Evolutionary conservation across 2,329 filamentous ascomycete genomes (phyloP).

Genomic region (Zymoseptoria ardabiliae): DNA sequence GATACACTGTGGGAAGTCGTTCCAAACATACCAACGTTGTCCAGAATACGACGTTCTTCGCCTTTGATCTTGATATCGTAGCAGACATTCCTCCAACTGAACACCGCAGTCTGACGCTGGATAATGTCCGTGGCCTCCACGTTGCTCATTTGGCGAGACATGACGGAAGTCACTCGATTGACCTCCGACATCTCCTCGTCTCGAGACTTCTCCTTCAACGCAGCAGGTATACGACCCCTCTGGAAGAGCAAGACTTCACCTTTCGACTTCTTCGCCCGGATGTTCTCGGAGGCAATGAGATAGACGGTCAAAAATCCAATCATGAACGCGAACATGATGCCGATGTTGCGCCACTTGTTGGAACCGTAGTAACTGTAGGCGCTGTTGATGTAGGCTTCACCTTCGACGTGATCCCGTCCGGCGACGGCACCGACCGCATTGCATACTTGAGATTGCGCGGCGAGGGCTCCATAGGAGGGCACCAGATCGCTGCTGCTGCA

Average conservation of each 20-base stretch:
- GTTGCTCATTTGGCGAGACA: conserved; percentile 31
- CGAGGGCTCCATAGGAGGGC: conserved; percentile 35
- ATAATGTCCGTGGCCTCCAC: conserved; percentile 39
- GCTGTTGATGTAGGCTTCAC: conserved; percentile 30
- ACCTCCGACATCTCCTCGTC: conserved; percentile 29
- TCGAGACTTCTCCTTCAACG: conserved; percentile 44
- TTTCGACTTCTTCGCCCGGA: conserved; percentile 45
- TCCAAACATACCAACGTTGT: conserved; percentile 55
- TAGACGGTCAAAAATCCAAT: conserved; percentile 37
- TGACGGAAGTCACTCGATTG: conserved; percentile 5
- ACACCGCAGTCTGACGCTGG: conserved; percentile 64
- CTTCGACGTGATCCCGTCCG: conserved; percentile 33
- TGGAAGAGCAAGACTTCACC: conserved; percentile 46
- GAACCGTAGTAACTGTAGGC: conserved; percentile 27
- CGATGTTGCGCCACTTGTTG: conserved; percentile 44
- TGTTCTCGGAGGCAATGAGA: conserved; percentile 39
- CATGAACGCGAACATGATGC: conserved; percentile 41
- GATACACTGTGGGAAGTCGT: neutral
- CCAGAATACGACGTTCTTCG: conserved; percentile 66
- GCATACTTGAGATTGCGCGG: conserved; percentile 32
- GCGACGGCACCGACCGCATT: conserved; percentile 36
- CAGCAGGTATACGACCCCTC: conserved; percentile 39
- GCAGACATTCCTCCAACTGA: conserved; percentile 79
- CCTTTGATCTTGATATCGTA: conserved; percentile 74
- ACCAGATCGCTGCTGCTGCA: conserved; percentile 37